These are phyloP conservation scores for Scheffersomyces stipitis DNA, from an alignment of 805 yeast species.

Conservation along the genomic window DNA sequence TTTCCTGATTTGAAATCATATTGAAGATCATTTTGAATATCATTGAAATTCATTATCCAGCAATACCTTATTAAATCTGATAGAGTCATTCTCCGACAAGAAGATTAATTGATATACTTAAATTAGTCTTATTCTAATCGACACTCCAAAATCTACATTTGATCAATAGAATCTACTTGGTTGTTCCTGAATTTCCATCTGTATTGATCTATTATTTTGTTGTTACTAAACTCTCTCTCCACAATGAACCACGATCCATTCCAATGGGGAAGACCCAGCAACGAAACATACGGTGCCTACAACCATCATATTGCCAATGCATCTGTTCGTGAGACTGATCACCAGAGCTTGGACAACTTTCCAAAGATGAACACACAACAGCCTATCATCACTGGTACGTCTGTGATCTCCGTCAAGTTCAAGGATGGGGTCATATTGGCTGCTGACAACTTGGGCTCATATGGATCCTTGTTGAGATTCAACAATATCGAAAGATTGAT, in stretches of 20 bases:
- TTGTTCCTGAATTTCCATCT: too few species aligned
- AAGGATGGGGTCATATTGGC: constrained; percentile 90
- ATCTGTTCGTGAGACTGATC: constrained; percentile 16
- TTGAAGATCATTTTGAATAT: too few species aligned
- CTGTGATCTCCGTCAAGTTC: constrained; percentile 89
- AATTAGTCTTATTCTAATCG: too few species aligned
- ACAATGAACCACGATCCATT: constrained; percentile 93
- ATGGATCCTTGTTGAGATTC: constrained; percentile 89
- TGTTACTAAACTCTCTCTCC: too few species aligned
- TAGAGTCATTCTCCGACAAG: too few species aligned
- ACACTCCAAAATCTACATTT: too few species aligned
- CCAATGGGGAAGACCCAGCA: constrained; percentile 93
- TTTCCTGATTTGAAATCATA: too few species aligned
- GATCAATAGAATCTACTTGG: too few species aligned
- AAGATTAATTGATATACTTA: too few species aligned
- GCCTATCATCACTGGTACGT: constrained; percentile 95
- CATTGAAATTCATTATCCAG: too few species aligned
- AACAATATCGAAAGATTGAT: constrained; percentile 81
- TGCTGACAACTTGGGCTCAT: constrained; percentile 89
- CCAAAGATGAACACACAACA: constrained; percentile 88
- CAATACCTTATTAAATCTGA: too few species aligned
- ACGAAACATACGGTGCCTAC: constrained; percentile 78
- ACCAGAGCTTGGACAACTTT: constrained; percentile 26
- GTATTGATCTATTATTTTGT: too few species aligned
- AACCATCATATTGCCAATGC: constrained; percentile 74